Percentiles rank a stretch among this genome's conserved stretches.
phyloP scores from a whole-genome alignment of 1,139 yeast genomes.

The Suhomyces guaymorum region DNA sequence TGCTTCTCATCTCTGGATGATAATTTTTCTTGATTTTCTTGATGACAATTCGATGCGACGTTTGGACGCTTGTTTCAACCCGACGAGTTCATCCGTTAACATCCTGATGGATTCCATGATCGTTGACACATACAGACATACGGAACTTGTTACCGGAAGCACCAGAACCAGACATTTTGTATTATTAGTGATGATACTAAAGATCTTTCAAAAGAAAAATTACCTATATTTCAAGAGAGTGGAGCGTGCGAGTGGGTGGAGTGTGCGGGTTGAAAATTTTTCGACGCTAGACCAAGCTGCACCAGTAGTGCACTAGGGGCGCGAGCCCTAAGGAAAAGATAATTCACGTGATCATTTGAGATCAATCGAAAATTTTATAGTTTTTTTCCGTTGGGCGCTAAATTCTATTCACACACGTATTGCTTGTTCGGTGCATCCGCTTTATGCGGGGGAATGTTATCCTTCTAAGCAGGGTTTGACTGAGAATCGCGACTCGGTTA shows the following conservation, averaged over 20 bases:
- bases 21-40: neutral
- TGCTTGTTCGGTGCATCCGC: neutral
- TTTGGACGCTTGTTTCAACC: neutral
- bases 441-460: neutral
- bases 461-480: constrained; percentile 2
- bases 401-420: constrained; percentile 1
- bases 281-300: too few species aligned
- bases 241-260: constrained; percentile 5
- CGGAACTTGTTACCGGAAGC: constrained; percentile 99
- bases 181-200: constrained; percentile 12
- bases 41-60: too few species aligned
- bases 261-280: constrained; percentile 10
- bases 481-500: neutral
- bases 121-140: constrained; percentile 80
- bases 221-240: constrained; percentile 2
- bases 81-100: neutral
- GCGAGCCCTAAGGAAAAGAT: constrained; percentile 5
- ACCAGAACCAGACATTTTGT: constrained; percentile 79
- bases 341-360: too few species aligned
- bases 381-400: too few species aligned
- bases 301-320: too few species aligned
- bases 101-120: constrained; percentile 1
- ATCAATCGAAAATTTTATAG: too few species aligned
- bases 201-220: constrained; percentile 9
- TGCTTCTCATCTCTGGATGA: neutral